Base-by-base conservation (phyloP, 306 rosid species). In the Vicia villosa region DNA sequence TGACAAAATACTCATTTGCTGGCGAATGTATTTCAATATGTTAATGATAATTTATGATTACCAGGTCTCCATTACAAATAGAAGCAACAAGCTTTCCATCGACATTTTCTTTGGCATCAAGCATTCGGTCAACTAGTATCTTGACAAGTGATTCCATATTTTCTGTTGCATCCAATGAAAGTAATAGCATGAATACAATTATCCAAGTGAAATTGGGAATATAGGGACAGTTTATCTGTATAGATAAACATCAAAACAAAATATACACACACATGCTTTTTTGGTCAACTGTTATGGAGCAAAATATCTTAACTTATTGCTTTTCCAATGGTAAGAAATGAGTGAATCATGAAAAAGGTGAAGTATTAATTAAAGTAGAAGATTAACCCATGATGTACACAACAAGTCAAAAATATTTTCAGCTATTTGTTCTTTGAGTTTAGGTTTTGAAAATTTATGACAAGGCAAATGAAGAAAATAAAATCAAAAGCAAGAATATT, bases 51-150 rank as follows among this genome's bases (percentile, higher is more conserved):
- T 34, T 34, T 8, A 70, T 41, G 16, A 59, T 59, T 87, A 83
- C 92, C 84, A 50, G 42, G 66, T 79, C 77, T 72, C 86, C 71
- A 5, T 73, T 78, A 19, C 21, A 68, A 49, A 78, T 84, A 77
- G 90, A 86, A 72, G 83, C 84, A 74, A 80, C 63, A 62, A 87
- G 66, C 74, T 82, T 86, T 32, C 82, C 89, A 69, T 87, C 87
- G 68, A 92, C 78, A 68, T 92, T 89, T 83, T 92, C 96, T 83
- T 89, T 89, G 45, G 85, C 61, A 56, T 85, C 89, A 60, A 84
- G 50, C 86, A 89, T 55, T 14, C 77, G 83, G 50, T 86, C 90
- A 69, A 62, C 90, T 41, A 92, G 84, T 66, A 74, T 69, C 83
- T 86, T 87, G 76, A 71, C 86, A 78, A 88, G 72, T 41, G 81